phyloP scores from a whole-genome alignment of 2,329 filamentous ascomycete species.

The Fusarium mexicanum region DNA sequence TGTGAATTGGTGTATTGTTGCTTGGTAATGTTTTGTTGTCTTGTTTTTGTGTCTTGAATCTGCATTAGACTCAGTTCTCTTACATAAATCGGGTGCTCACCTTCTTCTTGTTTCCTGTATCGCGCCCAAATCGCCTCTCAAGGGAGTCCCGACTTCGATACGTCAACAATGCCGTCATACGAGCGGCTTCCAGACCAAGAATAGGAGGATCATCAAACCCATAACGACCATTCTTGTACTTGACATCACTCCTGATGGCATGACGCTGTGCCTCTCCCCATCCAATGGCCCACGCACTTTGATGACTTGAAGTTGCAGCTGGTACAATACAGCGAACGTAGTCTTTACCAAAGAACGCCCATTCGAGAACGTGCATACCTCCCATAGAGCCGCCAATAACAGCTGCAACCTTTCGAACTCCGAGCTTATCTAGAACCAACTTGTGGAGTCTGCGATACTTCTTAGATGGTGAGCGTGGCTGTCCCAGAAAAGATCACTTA shows the following conservation, averaged over 20 bases:
- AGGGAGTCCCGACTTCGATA: neutral
- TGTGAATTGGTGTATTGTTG: neutral
- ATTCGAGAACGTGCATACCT: neutral
- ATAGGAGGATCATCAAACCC: neutral
- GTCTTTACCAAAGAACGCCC: neutral
- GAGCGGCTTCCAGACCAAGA: neutral
- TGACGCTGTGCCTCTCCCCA: neutral
- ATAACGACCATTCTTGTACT: neutral
- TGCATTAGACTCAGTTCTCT: neutral
- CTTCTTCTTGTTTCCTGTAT: neutral
- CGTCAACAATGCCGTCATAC: neutral
- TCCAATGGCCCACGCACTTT: neutral
- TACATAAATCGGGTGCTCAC: rapidly evolving
- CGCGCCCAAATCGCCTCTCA: neutral
- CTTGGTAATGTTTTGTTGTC: neutral
- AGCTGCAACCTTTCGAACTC: neutral
- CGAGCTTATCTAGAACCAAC: neutral
- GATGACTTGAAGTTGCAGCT: neutral
- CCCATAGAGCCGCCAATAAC: neutral
- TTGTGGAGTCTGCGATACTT: neutral
- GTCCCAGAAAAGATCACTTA: rapidly evolving
- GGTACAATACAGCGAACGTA: neutral
- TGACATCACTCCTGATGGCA: neutral
- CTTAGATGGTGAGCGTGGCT: rapidly evolving
- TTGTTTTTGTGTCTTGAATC: neutral